phyloP scores from a whole-genome alignment of 75 land plant species.

The Selaginella tamariscina region DNA sequence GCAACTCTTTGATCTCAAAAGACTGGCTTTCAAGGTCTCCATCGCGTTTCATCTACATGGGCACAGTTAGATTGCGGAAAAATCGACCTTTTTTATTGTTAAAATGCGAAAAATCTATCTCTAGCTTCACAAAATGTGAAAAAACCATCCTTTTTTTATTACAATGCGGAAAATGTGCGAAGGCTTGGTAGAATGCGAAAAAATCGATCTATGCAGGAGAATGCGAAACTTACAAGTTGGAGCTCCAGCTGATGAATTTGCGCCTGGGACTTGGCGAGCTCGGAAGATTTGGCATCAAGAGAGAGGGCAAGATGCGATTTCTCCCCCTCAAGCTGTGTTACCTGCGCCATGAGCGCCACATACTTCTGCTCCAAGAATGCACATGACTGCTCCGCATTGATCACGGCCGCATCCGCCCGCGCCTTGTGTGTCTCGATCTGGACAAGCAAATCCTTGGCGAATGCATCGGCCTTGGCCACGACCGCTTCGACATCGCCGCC shows the following conservation, averaged over 20 bases:
- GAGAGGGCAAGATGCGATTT: constrained; percentile 35
- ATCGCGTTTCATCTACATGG: constrained; percentile 51
- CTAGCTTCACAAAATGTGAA: too few relatives aligned
- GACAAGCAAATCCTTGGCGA: constrained; percentile 34
- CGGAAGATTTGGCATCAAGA: constrained; percentile 37
- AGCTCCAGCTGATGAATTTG: constrained; percentile 49
- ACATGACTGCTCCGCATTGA: constrained; percentile 89
- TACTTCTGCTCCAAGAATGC: constrained; percentile 77
- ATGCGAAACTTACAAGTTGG: constrained; percentile 16
- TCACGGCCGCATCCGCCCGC: constrained; percentile 67
- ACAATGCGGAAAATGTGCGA: too few relatives aligned
- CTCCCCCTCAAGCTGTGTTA: constrained; percentile 37
- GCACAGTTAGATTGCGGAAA: neutral
- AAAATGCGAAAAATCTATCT: too few relatives aligned
- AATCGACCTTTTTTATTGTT: neutral
- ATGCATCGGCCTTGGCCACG: constrained; percentile 57
- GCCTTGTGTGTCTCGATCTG: constrained; percentile 73
- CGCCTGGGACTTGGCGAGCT: constrained; percentile 49
- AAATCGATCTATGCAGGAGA: neutral
- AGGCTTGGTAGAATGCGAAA: too few relatives aligned
- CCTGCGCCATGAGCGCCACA: constrained; percentile 42
- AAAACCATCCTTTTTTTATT: too few relatives aligned
- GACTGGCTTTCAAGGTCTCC: constrained; percentile 57
- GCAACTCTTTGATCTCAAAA: constrained; percentile 47
- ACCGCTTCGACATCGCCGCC: constrained; percentile 30